These are phyloP conservation scores for Lonicera japonica DNA, from an alignment of 129 eudicot species.

Conservation along the genomic window DNA sequence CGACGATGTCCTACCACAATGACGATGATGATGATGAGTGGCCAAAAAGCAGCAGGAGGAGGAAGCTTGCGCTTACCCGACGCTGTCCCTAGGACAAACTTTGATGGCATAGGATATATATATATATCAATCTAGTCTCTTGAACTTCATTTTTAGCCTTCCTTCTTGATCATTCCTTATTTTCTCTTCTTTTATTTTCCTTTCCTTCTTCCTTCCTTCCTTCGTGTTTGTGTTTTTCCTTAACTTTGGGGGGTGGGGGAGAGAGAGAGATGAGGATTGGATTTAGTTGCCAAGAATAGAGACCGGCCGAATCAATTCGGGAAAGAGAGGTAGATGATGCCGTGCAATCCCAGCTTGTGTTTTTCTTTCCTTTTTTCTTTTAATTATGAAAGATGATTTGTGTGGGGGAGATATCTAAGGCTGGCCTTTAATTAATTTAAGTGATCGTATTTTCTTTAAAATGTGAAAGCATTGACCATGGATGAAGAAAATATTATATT, in stretches of 20 bases:
- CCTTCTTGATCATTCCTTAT: no score
- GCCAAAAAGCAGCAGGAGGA: background rate
- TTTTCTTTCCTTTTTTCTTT: background rate
- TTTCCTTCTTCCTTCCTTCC: no score
- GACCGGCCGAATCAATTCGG: background rate
- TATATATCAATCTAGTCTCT: background rate
- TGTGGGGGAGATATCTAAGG: no score
- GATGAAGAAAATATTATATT: no score
- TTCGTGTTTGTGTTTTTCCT: background rate
- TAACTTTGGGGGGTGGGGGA: constrained; percentile 7
- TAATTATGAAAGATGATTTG: background rate
- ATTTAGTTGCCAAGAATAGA: constrained; percentile 10
- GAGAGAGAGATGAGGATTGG: background rate
- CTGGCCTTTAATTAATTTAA: no score
- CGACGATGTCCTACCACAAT: background rate
- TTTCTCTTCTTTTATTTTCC: background rate
- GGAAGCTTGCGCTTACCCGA: background rate
- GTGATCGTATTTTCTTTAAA: no score
- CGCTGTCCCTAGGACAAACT: background rate
- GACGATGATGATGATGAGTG: background rate
- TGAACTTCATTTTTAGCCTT: background rate
- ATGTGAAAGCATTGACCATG: no score
- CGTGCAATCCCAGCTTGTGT: no score
- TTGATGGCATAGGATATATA: constrained; percentile 9
- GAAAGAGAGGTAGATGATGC: no score